Base-by-base conservation (phyloP, 768 basidiomycete species). In the Tulasnella sp. region DNA sequence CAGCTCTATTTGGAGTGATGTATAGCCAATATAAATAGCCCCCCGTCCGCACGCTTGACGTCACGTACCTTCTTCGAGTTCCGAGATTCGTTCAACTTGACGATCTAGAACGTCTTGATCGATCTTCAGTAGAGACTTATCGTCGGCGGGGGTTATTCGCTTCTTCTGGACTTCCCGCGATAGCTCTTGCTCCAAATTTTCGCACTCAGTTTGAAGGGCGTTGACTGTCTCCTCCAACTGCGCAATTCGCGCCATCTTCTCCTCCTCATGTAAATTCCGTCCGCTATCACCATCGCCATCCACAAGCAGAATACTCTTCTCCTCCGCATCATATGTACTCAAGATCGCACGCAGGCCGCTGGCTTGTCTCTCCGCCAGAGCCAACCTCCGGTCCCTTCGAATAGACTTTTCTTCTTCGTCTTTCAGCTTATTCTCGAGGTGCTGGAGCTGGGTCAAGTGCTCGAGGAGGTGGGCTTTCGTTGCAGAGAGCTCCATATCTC, bases 321-420 rank as follows among this genome's bases (percentile, higher is more conserved):
- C 78, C 67, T 87, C 84, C 0, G 79, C 76, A 15, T 75, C 75
- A 66, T 77, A 87, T 65, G 84, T 85, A 0, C 80, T 78, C 65
- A 87, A 71, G n/a, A 87, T 72, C 0, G 81, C 82, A 61, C 81
- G 75, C 57, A 85, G 66, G 66, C 83, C 85, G n/a, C 76, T 73
- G n/a, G 80, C 76, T 64, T 88, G 85, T 29, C 80, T 68, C 63
- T 85, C 83, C 0, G 74, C 72, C 3, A 80, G 68, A 10, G 68
- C 66, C n/a, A 69, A 63, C 3, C 72, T 68, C 59, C 73, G 71
- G 45, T 76, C 73, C n/a, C 71, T 70, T 27, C 74, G 70, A 19
- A 53, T 60, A 1, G 69, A 67, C 55, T 69, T 72, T 75, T 78
- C 29, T 5, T 54, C 57, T 19, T 44, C 51, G 42, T 30, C 49